A percentile compares a stretch with the other conserved stretches of the same genome.
These are phyloP conservation scores for Blastobotrys apis DNA, from an alignment of 1,139 yeast species.

Conservation along the genomic window DNA sequence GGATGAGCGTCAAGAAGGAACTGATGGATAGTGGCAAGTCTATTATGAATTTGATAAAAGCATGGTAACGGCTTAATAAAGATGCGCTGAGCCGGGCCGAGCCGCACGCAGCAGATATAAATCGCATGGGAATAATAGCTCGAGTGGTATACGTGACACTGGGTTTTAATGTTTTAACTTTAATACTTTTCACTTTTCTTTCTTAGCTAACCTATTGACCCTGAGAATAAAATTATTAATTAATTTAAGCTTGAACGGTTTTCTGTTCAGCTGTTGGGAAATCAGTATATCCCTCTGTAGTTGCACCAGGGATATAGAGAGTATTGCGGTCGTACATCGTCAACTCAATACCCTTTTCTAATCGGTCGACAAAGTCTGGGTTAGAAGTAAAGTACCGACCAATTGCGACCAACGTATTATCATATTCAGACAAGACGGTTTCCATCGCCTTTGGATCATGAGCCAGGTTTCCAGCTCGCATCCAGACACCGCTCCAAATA, in stretches of 20 bases:
- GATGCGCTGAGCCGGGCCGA: too few species aligned
- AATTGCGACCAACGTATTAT: slow-evolving; percentile 42
- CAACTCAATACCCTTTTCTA: slow-evolving; percentile 18
- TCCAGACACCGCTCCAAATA: slow-evolving; percentile 42
- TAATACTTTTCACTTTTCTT: too few species aligned
- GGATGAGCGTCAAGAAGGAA: not conserved
- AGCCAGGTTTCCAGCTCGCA: slow-evolving; percentile 41
- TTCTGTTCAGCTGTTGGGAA: slow-evolving; percentile 24
- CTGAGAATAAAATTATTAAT: too few species aligned
- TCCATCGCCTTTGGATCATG: not conserved
- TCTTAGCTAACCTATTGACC: too few species aligned
- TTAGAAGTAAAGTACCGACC: slow-evolving; percentile 47
- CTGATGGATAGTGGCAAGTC: not conserved
- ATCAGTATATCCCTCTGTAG: slow-evolving; percentile 38
- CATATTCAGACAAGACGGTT: slow-evolving; percentile 23
- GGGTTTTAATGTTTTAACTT: too few species aligned
- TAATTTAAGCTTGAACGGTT: too few species aligned
- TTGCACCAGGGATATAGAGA: slow-evolving; percentile 11
- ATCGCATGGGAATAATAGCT: too few species aligned
- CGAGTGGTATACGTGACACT: too few species aligned
- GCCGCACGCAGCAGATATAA: too few species aligned
- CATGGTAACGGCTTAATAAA: too few species aligned
- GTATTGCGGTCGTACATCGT: not conserved
- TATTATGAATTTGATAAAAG: not conserved
- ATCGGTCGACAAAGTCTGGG: slow-evolving; percentile 45